Evolutionary conservation across 352 stramenopile species (phyloP), one percentile per base, ranked within the genome.

Genomic region (Globisporangium radiosum): DNA sequence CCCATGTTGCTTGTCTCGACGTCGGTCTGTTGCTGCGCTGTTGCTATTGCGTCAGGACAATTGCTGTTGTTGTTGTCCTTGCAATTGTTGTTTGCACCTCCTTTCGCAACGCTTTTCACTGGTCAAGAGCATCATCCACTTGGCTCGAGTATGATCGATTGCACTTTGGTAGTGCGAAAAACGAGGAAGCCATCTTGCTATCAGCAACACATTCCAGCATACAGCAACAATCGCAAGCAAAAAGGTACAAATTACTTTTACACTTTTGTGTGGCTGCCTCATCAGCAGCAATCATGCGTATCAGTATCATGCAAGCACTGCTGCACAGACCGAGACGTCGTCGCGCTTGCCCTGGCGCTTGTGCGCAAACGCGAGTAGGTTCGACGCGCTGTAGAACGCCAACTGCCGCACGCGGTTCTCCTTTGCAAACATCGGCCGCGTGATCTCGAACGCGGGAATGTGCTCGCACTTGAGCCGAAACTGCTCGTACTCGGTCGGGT

Each of bases 301-400:
- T 33, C 25, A 33, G 15, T 56, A 14, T 73, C 66, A 95, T 51
- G 84, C 78, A n/a, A 95, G 75, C 44, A 95, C 76, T 55, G 83
- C 85, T 45, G 78, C 78, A 45, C 85, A 95, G 57, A 94, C 86
- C 51, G 84, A 92, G 52, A 95, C 77, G 68, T 95, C 86, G 63
- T 95, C 86, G 36, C 83, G 81, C 68, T 95, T 95, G 56, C 86
- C 86, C 47, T 92, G 71, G 62, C 91, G 86, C 73, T 95, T 95
- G 75, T 92, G 79, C 48, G 86, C 86, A 59, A 95, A 95, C 42
- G 84, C 76, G n/a, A 95, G 73, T 54, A 95, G 65, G 59, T 93
- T 93, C 45, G 86, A 93, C 48, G 86, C 86, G 60, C 78, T 92
- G 74, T 95, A 95, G 65, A 94, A 95, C 47, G 86, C 86, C 13